phyloP scores from a whole-genome alignment of 192 early-diverging fungal species.

The Helicostylum pulchrum region DNA sequence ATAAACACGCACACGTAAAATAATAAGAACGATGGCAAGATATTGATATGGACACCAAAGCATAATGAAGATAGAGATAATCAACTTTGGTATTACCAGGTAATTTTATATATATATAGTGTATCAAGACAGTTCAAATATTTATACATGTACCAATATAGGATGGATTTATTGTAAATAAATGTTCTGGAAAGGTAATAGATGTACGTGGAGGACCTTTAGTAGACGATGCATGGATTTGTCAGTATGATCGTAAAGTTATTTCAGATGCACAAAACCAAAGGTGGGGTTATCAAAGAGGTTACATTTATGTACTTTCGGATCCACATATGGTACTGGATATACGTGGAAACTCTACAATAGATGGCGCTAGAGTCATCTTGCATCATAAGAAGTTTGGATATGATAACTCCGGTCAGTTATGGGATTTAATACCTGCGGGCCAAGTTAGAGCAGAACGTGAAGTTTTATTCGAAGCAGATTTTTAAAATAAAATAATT shows the following conservation, averaged over 20 bases:
- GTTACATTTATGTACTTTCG: conserved; percentile 21
- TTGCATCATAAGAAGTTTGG: conserved; percentile 23
- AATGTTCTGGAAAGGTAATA: conserved; percentile 24
- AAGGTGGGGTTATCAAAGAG: conserved; percentile 26
- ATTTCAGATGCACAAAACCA: conserved; percentile 29
- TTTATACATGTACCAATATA: neutral
- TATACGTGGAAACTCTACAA: conserved; percentile 1
- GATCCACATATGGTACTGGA: conserved; percentile 31
- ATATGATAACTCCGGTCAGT: conserved; percentile 25
- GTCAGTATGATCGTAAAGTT: conserved; percentile 32
- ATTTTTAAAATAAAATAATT: too few relatives aligned
- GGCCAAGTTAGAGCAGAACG: conserved; percentile 24
- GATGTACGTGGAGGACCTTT: conserved; percentile 32
- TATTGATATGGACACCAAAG: conserved; percentile 33
- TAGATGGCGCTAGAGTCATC: conserved; percentile 28
- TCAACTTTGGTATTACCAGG: conserved; percentile 33
- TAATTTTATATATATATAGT: neutral
- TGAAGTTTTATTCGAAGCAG: conserved; percentile 35
- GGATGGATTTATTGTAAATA: conserved; percentile 33
- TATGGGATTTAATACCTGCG: conserved; percentile 37
- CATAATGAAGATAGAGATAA: conserved; percentile 33
- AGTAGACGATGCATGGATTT: conserved; percentile 15
- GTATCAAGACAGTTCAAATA: neutral
- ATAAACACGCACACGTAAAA: neutral
- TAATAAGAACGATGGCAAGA: conserved; percentile 28